Conservation (phyloP, 345 rosid genomes). For the Citrus australasica region DNA sequence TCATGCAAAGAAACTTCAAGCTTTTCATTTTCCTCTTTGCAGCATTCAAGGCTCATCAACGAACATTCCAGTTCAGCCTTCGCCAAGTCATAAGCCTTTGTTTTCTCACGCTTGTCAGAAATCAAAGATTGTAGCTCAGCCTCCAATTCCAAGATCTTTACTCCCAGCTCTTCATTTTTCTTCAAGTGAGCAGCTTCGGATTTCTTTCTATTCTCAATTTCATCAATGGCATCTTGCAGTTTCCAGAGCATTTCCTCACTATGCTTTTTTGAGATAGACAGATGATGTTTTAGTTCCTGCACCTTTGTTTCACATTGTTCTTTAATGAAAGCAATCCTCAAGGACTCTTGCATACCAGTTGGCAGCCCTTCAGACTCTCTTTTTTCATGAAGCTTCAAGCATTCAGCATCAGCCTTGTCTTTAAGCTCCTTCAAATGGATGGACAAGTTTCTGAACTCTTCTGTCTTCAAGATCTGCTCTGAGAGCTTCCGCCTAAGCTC, state of each 20-base stretch:
- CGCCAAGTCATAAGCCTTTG: constrained; percentile 66
- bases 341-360: constrained; percentile 75
- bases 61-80: constrained; percentile 96
- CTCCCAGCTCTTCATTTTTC: constrained; percentile 75
- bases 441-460: constrained; percentile 81
- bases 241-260: constrained; percentile 90
- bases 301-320: constrained; percentile 85
- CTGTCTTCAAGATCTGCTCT: constrained; percentile 79
- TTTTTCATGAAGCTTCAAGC: constrained; percentile 52
- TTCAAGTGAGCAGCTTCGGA: constrained; percentile 73
- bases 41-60: constrained; percentile 88
- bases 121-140: constrained; percentile 54
- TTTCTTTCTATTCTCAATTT: constrained; percentile 68
- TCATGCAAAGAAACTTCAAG: constrained; percentile 67
- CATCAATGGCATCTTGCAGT: constrained; percentile 88
- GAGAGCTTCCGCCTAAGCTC: constrained; percentile 73
- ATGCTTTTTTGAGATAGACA: constrained; percentile 79
- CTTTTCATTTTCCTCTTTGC: constrained; percentile 89
- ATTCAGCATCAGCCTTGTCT: constrained; percentile 79
- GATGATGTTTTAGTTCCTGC: constrained; percentile 86
- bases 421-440: constrained; percentile 84
- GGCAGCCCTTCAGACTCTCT: constrained; percentile 49
- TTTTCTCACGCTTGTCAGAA: constrained; percentile 75
- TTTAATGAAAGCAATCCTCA: constrained; percentile 94
- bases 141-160: constrained; percentile 73